phyloP scores from a whole-genome alignment of 148 eudicot genomes.

The Limonium bicolor region DNA sequence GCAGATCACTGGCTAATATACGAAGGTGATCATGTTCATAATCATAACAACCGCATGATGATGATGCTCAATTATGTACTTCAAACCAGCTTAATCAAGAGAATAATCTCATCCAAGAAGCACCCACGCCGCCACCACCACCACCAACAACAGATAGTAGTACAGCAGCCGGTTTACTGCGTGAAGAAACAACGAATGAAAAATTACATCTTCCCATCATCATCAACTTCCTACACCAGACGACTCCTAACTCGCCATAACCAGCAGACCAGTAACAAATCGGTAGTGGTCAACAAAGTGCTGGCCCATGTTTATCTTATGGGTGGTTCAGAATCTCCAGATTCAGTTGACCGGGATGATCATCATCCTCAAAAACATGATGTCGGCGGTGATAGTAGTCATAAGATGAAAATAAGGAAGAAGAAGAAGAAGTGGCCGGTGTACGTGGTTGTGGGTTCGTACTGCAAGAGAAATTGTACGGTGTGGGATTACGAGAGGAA shows the following conservation, averaged over 20 bases:
- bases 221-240: constrained; percentile 4
- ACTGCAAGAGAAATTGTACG: constrained; percentile 35
- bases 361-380: too few species aligned
- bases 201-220: constrained; percentile 11
- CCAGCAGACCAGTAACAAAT: background rate
- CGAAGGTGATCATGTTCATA: constrained; percentile 31
- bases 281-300: too few species aligned
- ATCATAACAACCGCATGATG: background rate
- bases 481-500: constrained; percentile 32
- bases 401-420: too few species aligned
- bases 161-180: constrained; percentile 15
- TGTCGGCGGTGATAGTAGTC: too few species aligned
- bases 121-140: too few species aligned
- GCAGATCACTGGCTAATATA: constrained; percentile 48
- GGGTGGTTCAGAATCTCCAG: constrained; percentile 1
- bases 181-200: constrained; percentile 18
- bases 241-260: background rate
- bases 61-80: too few species aligned
- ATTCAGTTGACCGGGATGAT: too few species aligned
- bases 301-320: constrained; percentile 30
- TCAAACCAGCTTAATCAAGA: too few species aligned
- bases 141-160: too few species aligned
- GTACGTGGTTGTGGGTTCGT: constrained; percentile 55
- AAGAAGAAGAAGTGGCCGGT: constrained; percentile 13
- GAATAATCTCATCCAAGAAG: too few species aligned